Evolutionary conservation across 208 protist genomes (phyloP).

Genomic region (Wallacemonas rigidus): DNA sequence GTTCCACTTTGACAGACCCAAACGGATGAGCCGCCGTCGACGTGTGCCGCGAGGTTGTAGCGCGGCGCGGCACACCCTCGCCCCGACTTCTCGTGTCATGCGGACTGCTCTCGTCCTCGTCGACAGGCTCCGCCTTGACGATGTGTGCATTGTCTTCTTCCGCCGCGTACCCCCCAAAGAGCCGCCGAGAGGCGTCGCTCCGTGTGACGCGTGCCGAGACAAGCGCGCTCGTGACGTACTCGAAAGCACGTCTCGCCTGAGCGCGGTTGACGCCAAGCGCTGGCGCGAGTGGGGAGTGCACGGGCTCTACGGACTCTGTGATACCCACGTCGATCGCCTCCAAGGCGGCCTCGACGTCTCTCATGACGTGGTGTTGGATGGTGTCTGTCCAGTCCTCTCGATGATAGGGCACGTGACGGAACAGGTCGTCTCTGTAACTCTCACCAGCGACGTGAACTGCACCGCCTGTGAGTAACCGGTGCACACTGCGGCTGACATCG

Average conservation of each 20-base stretch:
- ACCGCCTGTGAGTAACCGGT: no score
- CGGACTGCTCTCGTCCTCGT: neutral
- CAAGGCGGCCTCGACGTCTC: neutral
- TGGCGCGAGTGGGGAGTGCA: constrained; percentile 28
- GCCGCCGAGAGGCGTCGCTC: neutral
- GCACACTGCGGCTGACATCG: no score
- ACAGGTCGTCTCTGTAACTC: neutral
- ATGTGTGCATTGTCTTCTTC: neutral
- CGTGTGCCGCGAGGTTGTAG: no score
- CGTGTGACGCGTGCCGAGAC: neutral
- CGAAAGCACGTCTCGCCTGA: constrained; percentile 4
- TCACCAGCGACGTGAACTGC: no score
- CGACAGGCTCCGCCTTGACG: neutral
- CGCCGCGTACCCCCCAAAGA: neutral
- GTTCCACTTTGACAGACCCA: no score
- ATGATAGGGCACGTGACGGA: neutral
- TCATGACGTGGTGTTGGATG: neutral
- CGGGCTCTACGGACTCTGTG: constrained; percentile 16
- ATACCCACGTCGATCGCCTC: constrained; percentile 5
- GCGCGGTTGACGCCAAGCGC: constrained; percentile 25
- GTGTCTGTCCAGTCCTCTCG: neutral
- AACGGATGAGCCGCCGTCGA: no score
- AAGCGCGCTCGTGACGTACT: neutral
- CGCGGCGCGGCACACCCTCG: neutral
- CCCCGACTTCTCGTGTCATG: neutral